These are phyloP conservation scores for Sordariomycetes sp. DNA, from an alignment of 2,329 filamentous ascomycete species.

Conservation along the genomic window DNA sequence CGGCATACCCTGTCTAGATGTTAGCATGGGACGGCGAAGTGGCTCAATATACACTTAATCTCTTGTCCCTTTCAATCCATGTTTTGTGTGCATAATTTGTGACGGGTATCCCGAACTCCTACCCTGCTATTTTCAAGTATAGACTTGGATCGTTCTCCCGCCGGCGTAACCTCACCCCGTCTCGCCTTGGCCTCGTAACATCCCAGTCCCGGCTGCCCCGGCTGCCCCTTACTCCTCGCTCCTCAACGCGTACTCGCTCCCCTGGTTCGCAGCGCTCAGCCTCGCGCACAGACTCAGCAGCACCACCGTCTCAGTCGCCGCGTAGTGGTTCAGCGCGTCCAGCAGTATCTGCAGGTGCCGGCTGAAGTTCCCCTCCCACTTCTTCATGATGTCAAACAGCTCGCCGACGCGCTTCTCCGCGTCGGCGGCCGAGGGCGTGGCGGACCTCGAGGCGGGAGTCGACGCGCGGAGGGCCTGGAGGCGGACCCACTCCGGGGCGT, in stretches of 20 bases:
- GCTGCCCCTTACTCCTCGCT: slow-evolving; percentile 34
- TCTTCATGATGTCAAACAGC: slow-evolving; percentile 75
- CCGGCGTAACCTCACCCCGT: neutral
- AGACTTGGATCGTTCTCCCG: neutral
- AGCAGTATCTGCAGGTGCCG: slow-evolving; percentile 87
- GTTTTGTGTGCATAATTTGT: neutral
- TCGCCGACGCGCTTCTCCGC: slow-evolving; percentile 24
- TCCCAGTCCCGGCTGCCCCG: neutral
- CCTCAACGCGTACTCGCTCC: slow-evolving; percentile 51
- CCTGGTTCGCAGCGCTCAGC: slow-evolving; percentile 71
- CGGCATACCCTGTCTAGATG: neutral
- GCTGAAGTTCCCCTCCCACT: slow-evolving; percentile 90
- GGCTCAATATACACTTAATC: slow-evolving; percentile 11
- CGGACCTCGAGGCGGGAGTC: slow-evolving; percentile 21
- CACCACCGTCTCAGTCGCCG: slow-evolving; percentile 93
- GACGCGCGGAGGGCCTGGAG: slow-evolving; percentile 40
- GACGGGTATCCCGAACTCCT: neutral
- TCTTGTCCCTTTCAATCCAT: slow-evolving; percentile 10
- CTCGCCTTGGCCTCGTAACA: neutral
- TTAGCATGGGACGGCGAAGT: neutral
- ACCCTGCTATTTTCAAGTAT: neutral
- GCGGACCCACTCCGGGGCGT: slow-evolving; percentile 47
- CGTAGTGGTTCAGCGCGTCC: slow-evolving; percentile 93
- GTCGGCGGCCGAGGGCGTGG: slow-evolving; percentile 22
- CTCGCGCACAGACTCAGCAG: slow-evolving; percentile 78